Evolutionary conservation across 2,329 filamentous ascomycete species (phyloP), one percentile per base, ranked within the genome.

Genomic region (Diaporthe eres): DNA sequence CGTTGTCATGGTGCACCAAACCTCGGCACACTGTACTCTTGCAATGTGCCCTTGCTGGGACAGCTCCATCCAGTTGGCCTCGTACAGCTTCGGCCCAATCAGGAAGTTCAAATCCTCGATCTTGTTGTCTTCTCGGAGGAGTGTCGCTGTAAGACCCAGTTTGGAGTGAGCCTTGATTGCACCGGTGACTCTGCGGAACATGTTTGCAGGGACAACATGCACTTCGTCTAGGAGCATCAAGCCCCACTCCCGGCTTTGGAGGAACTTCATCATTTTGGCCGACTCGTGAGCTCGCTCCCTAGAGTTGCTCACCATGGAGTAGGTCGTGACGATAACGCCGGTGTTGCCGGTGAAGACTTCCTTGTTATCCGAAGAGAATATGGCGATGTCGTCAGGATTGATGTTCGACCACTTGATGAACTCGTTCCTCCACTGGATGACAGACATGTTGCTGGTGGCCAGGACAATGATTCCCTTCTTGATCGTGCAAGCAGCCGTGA

Each of bases 61-160:
- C 55, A 99, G 90, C 84, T 99, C 97, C 92, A 98, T 98, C 97
- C 97, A 99, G 83, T 99, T 99, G 39, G 97, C 97, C 85, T 99
- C 97, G 82, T 98, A 99, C 0, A 99, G 88, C 84, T 99, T 99
- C 0, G 97, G 97, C 0, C 97, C 97, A 81, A 99, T 98, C 75
- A 99, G 86, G 82, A 98, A 99, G 84, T 99, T 99, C 61, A 99
- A 86, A 87, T 98, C 96, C 37, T 94, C 95, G 82, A 99, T 99
- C 86, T 98, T 98, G 88, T 99, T 96, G 81, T 99, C 97, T 85
- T 99, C 97, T 87, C 97, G 92, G 22, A 99, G 91, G 15, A 99
- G 87, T 0, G 97, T 99, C 0, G 97, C 97, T 0, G 97, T 99
- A 53, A 99, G 87, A 9, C 97, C 97, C 10, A 99, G 90, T 84